Evolutionary conservation across 768 basidiomycete genomes (phyloP), one percentile per base, ranked within the genome.

Genomic region (Roridomyces roridus): DNA sequence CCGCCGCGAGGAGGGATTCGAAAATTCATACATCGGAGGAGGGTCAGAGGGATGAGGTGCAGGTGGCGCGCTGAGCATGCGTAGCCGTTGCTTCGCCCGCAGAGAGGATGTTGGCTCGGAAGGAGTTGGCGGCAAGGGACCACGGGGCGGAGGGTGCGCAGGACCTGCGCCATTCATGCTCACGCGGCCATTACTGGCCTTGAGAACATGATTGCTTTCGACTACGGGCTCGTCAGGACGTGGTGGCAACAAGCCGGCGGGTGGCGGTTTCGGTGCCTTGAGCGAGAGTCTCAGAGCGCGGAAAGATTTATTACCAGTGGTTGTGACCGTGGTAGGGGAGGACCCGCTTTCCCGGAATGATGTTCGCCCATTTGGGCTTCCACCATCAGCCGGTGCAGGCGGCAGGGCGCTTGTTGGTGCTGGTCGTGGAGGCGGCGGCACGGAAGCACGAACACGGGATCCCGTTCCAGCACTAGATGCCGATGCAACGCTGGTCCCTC

Each of bases 351-450:
- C 51, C 43, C 55, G 55, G 42, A 55, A 58, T 7, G 60, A 50
- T 18, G 51, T 37, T 36, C 40, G 52, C 0, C 43, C 25, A 44
- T 54, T 62, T 5, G 55, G 60, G 35, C 54, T 56, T 25, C 43
- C 48, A 15, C 21, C 14, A 9, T 29, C 44, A 4, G 17, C 66
- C 4, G 89, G 90, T 7, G 89, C 85, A 44, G 87, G 86, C 14
- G 90, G 89, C 15, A 87, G 82, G 6, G 89, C 87, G 45, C 80
- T 80, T 24, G 81, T 87, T 0, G 91, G 89, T 5, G 87, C 83
- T 26, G 91, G 91, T 14, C 88, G 85, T 25, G 85, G 88, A 17
- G 90, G 91, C 4, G 90, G 85, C 4, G 83, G 89, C 69, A 89
- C 81, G 4, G 88, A 90, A 18, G 74, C 65, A 36, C 90, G 78